A percentile compares a stretch with the other conserved stretches of the same genome.
Conservation (phyloP, 352 stramenopile species). For the Phytophthora citricola region DNA sequence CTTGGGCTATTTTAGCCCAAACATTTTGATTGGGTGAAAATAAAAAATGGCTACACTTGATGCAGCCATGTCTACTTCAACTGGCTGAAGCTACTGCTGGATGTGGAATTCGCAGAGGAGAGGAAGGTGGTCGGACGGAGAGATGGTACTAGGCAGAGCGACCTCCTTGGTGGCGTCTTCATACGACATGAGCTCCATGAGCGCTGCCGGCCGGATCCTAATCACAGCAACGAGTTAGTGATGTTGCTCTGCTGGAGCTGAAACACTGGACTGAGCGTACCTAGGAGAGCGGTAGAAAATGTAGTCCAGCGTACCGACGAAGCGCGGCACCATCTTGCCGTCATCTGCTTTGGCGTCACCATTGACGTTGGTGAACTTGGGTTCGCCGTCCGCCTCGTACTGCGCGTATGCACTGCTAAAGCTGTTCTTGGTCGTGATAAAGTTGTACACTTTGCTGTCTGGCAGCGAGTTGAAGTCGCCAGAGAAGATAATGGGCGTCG, state of each 20-base stretch:
- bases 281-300: slow-evolving; percentile 74
- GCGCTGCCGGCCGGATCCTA: slow-evolving; percentile 50
- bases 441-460: slow-evolving; percentile 73
- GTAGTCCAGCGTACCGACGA: slow-evolving; percentile 85
- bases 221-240: slow-evolving; percentile 7
- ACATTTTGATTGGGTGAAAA: slow-evolving; percentile 31
- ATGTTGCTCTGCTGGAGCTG: neutral
- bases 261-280: slow-evolving; percentile 28
- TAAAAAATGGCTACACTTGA: slow-evolving; percentile 16
- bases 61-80: slow-evolving; percentile 30
- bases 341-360: slow-evolving; percentile 41
- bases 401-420: slow-evolving; percentile 69
- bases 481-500: slow-evolving; percentile 56
- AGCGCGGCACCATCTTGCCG: slow-evolving; percentile 53
- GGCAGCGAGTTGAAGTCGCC: slow-evolving; percentile 89
- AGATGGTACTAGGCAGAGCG: slow-evolving; percentile 68
- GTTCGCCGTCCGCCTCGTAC: slow-evolving; percentile 55
- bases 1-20: slow-evolving; percentile 9
- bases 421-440: slow-evolving; percentile 47
- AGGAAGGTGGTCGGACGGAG: slow-evolving; percentile 80
- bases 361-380: slow-evolving; percentile 83
- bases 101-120: slow-evolving; percentile 75
- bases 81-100: neutral
- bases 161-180: slow-evolving; percentile 66
- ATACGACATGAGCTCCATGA: slow-evolving; percentile 79